phyloP scores from a whole-genome alignment of 2,329 filamentous ascomycete species.

The Xylaria multiplex region DNA sequence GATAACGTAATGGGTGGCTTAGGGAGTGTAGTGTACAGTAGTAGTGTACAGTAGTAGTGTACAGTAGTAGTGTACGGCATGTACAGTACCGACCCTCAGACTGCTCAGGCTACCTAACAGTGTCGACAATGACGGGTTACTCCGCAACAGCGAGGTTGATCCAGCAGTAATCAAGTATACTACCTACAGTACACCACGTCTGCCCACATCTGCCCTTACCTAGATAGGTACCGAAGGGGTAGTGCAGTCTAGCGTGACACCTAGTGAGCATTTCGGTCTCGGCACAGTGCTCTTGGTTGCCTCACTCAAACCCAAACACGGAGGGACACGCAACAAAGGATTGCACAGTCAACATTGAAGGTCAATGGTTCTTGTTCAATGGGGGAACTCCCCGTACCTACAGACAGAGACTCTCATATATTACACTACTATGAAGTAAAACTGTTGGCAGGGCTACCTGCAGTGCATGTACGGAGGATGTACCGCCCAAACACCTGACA shows the following conservation, averaged over 20 bases:
- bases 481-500: not conserved
- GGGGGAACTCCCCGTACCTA: too few relatives aligned
- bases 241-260: not conserved
- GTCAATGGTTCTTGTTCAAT: too few relatives aligned
- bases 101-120: conserved; percentile 8
- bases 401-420: too few relatives aligned
- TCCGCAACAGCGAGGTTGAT: conserved; percentile 2
- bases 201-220: not conserved
- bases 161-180: not conserved
- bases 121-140: not conserved
- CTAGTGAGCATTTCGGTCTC: not conserved
- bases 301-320: conserved; percentile 16
- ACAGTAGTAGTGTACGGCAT: too few relatives aligned
- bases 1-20: conserved; percentile 9
- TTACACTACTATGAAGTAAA: too few relatives aligned
- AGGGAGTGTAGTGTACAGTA: not conserved
- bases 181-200: not conserved
- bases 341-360: too few relatives aligned
- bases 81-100: too few relatives aligned
- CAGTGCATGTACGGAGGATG: too few relatives aligned
- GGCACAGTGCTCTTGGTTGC: conserved; percentile 12
- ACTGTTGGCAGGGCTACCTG: too few relatives aligned
- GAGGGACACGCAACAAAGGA: conserved; percentile 8
- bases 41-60: too few relatives aligned
- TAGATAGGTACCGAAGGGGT: not conserved